Evolutionary conservation across 306 rosid genomes (phyloP).

Genomic region (Begonia fuchsioides): DNA sequence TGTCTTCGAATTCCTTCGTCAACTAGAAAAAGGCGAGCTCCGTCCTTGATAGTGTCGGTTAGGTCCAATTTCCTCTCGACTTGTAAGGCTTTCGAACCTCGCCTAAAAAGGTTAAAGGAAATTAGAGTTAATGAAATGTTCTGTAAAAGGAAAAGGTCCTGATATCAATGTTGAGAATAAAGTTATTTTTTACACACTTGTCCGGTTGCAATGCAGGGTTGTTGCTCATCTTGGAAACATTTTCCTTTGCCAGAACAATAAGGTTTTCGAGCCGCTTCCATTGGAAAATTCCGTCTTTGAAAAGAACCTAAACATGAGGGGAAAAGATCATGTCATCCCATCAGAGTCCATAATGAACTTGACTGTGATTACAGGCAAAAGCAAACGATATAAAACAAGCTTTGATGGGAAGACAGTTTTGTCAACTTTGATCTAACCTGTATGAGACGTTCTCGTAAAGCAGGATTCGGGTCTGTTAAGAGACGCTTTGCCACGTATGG

Average conservation of each 20-base stretch:
- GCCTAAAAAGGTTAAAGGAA: conserved; percentile 20
- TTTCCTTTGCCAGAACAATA: conserved; percentile 88
- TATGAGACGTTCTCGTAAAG: conserved; percentile 90
- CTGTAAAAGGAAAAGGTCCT: conserved; percentile 1
- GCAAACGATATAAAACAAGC: too few species aligned
- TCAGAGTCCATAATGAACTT: background rate
- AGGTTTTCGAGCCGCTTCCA: conserved; percentile 99
- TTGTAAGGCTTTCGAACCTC: conserved; percentile 32
- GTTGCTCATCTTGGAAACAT: conserved; percentile 88
- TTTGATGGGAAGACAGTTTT: too few species aligned
- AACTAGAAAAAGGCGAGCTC: conserved; percentile 79
- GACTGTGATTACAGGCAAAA: too few species aligned
- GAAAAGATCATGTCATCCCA: background rate
- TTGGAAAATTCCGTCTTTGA: conserved; percentile 88
- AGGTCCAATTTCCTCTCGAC: conserved; percentile 66
- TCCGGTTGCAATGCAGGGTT: conserved; percentile 74
- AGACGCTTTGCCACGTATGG: conserved; percentile 96
- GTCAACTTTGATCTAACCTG: conserved; percentile 43
- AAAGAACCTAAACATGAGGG: conserved; percentile 56
- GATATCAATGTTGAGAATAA: conserved; percentile 1
- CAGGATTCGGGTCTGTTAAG: conserved; percentile 92
- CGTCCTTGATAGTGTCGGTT: conserved; percentile 90
- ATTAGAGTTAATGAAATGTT: conserved; percentile 13
- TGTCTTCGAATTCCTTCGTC: conserved; percentile 86
- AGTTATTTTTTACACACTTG: conserved; percentile 32